Evolutionary conservation across 805 yeast genomes (phyloP).

Genomic region (Ogataea parapolymorpha): DNA sequence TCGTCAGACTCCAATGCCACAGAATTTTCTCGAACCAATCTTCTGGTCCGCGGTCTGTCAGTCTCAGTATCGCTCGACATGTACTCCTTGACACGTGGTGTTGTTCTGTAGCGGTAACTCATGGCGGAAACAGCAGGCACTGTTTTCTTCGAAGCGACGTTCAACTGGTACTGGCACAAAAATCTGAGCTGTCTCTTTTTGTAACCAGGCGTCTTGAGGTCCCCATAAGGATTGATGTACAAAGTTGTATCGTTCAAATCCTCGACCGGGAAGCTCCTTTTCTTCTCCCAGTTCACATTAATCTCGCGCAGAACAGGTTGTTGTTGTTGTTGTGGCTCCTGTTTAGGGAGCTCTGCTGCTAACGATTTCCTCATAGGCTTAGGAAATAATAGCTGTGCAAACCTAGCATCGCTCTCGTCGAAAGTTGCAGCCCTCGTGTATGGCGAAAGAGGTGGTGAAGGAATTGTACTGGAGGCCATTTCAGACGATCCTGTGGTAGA

Average conservation of each 20-base stretch:
- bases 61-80: conserved; percentile 34
- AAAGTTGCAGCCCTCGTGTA: conserved; percentile 27
- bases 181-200: conserved; percentile 50
- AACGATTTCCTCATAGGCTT: conserved; percentile 19
- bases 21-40: conserved; percentile 43
- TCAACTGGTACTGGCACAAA: conserved; percentile 47
- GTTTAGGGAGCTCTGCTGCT: conserved; percentile 8
- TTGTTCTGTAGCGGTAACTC: conserved; percentile 25
- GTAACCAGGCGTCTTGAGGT: conserved; percentile 40
- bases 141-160: conserved; percentile 18
- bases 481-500: conserved; percentile 6
- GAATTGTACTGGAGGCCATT: conserved; percentile 27
- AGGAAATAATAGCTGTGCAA: conserved; percentile 28
- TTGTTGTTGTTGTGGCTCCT: conserved; percentile 10
- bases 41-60: conserved; percentile 60
- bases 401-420: conserved; percentile 27
- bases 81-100: conserved; percentile 28
- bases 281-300: conserved; percentile 8
- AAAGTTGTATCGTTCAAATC: conserved; percentile 42
- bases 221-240: conserved; percentile 51
- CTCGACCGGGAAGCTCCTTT: conserved; percentile 44
- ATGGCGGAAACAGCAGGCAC: conserved; percentile 14
- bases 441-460: conserved; percentile 39
- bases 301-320: conserved; percentile 1
- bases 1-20: conserved; percentile 31